Evolutionary conservation across 2,329 filamentous ascomycete species (phyloP).

Genomic region (Fusarium neocosmosporiellum): DNA sequence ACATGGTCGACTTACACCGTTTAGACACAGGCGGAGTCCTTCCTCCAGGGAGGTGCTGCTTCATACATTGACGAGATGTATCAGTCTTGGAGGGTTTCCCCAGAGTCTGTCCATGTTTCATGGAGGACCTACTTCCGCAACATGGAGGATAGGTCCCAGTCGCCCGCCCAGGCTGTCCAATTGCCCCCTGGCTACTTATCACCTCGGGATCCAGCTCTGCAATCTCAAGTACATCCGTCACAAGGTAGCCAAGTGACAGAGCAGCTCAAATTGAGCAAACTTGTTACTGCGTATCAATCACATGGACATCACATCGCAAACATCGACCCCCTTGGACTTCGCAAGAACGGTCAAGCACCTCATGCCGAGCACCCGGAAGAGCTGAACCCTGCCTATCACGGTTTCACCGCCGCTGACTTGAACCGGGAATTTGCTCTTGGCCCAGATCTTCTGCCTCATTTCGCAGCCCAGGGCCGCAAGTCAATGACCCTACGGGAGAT

Average conservation of each 20-base stretch:
- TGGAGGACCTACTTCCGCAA: slow-evolving; percentile 99
- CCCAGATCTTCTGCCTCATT: slow-evolving; percentile 91
- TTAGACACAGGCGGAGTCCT: slow-evolving; percentile 51
- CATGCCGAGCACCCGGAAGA: slow-evolving; percentile 87
- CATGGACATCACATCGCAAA: slow-evolving; percentile 97
- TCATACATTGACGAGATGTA: slow-evolving; percentile 99
- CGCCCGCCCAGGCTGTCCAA: slow-evolving; percentile 93
- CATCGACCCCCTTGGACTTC: slow-evolving; percentile 86
- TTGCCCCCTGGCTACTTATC: slow-evolving; percentile 91
- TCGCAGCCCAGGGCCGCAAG: slow-evolving; percentile 83
- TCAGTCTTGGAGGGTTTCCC: slow-evolving; percentile 93
- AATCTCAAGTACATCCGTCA: slow-evolving; percentile 63
- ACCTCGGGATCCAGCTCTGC: slow-evolving; percentile 57
- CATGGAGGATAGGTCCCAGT: slow-evolving; percentile 97
- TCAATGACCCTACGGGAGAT: slow-evolving; percentile 98
- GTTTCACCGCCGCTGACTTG: slow-evolving; percentile 91
- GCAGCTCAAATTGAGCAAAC: not conserved
- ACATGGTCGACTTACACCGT: not conserved
- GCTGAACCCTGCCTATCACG: slow-evolving; percentile 87
- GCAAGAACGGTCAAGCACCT: slow-evolving; percentile 59
- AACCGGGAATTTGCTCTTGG: slow-evolving; percentile 90
- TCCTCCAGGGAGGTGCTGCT: slow-evolving; percentile 93
- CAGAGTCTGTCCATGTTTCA: slow-evolving; percentile 92
- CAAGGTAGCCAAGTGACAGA: slow-evolving; percentile 61
- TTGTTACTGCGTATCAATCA: slow-evolving; percentile 95